phyloP scores from a whole-genome alignment of 75 land plant genomes.

The Pseudotsuga menziesii region DNA sequence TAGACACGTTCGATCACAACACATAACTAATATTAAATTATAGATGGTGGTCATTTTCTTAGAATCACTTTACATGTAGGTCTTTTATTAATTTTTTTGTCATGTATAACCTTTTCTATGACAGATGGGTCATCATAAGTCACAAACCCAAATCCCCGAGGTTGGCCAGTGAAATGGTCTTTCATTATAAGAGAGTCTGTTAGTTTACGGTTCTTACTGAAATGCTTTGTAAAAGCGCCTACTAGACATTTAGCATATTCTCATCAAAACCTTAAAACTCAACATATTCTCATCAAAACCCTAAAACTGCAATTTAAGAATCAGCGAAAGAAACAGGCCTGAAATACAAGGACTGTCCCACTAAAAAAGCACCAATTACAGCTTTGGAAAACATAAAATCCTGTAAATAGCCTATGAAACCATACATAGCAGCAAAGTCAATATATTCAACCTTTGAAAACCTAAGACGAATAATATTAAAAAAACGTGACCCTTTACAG shows the following conservation, averaged over 20 bases:
- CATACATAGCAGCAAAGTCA: background rate
- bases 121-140: conserved; percentile 88
- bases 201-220: conserved; percentile 86
- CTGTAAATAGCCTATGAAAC: background rate
- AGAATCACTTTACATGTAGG: too few relatives aligned
- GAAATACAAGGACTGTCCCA: too few relatives aligned
- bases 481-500: background rate
- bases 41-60: too few relatives aligned
- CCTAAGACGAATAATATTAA: background rate
- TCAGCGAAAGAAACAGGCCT: too few relatives aligned
- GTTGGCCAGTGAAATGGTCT: conserved; percentile 69
- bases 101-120: conserved; percentile 70
- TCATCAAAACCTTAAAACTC: background rate
- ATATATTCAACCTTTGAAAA: background rate
- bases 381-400: background rate
- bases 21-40: too few relatives aligned
- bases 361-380: too few relatives aligned
- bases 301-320: too few relatives aligned
- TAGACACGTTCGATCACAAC: too few relatives aligned
- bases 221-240: conserved; percentile 70
- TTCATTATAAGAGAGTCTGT: conserved; percentile 84
- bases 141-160: conserved; percentile 93
- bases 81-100: conserved; percentile 71
- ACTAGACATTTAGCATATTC: conserved; percentile 1
- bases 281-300: background rate